Evolutionary conservation across 169 alveolate genomes (phyloP).

Genomic region (Babesia sp.): DNA sequence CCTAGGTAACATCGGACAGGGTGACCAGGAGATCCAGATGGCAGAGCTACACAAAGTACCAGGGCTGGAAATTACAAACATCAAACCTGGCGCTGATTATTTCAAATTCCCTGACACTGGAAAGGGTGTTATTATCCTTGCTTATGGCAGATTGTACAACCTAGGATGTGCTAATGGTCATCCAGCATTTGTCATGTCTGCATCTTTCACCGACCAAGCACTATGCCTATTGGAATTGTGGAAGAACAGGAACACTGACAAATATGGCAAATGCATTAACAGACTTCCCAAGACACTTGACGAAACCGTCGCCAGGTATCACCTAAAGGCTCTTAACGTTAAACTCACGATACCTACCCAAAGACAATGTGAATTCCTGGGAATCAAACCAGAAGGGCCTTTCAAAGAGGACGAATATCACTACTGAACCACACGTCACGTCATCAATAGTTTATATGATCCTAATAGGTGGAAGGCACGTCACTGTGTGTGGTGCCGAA

Average conservation of each 20-base stretch:
- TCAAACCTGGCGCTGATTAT: conserved; percentile 93
- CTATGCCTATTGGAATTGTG: conserved; percentile 80
- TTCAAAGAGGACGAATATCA: conserved; percentile 91
- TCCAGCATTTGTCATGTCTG: conserved; percentile 98
- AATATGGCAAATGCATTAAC: conserved; percentile 83
- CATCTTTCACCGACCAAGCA: conserved; percentile 94
- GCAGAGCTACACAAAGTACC: conserved; percentile 87
- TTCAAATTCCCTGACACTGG: conserved; percentile 76
- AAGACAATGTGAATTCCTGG: conserved; percentile 93
- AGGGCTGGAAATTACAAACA: conserved; percentile 87
- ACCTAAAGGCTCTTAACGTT: conserved; percentile 91
- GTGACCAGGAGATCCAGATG: conserved; percentile 96
- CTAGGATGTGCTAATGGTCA: conserved; percentile 99
- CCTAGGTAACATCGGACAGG: conserved; percentile 96
- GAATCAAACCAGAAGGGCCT: conserved; percentile 92
- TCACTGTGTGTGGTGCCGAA: too few species aligned
- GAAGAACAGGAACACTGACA: conserved; percentile 68
- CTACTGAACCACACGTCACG: too few species aligned
- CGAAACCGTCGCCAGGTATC: conserved; percentile 96
- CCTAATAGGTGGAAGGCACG: not conserved
- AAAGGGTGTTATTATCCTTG: conserved; percentile 91
- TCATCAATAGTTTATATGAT: too few species aligned
- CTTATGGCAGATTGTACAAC: conserved; percentile 96
- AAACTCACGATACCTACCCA: conserved; percentile 89
- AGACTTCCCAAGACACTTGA: conserved; percentile 93